These are phyloP conservation scores for Coemansia sp. DNA, from an alignment of 192 early-diverging fungal genomes.

Conservation along the genomic window DNA sequence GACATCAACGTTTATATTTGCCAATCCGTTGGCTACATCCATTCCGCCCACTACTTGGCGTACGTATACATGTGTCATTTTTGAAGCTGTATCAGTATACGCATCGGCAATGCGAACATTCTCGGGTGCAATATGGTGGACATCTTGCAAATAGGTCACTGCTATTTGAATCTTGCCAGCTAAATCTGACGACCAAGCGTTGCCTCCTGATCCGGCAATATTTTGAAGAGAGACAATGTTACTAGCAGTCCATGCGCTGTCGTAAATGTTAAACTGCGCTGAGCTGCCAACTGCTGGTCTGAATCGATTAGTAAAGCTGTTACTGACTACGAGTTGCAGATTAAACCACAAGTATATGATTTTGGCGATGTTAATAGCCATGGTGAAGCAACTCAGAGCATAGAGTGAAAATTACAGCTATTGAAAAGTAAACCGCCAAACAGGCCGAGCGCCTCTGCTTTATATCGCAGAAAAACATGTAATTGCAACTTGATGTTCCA, in stretches of 20 bases:
- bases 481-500: not conserved
- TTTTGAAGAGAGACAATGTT: not conserved
- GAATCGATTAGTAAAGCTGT: not conserved
- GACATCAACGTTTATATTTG: constrained; percentile 75
- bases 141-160: constrained; percentile 4
- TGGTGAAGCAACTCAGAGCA: not conserved
- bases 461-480: not conserved
- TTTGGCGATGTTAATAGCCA: too few relatives aligned
- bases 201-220: not conserved
- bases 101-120: constrained; percentile 61
- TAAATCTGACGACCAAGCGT: not conserved
- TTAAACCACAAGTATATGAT: not conserved
- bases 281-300: not conserved
- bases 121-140: constrained; percentile 12
- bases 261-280: not conserved
- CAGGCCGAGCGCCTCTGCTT: not conserved
- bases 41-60: constrained; percentile 71
- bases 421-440: not conserved
- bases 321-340: not conserved
- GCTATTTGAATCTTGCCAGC: constrained; percentile 11
- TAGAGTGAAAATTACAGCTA: not conserved
- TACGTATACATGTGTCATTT: constrained; percentile 82
- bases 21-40: constrained; percentile 78
- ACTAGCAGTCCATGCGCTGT: not conserved
- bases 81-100: constrained; percentile 69